A percentile compares a stretch with the other conserved stretches of the same genome.
phyloP scores from a whole-genome alignment of 2,329 filamentous ascomycete species.

The Zymoseptoria brevis region DNA sequence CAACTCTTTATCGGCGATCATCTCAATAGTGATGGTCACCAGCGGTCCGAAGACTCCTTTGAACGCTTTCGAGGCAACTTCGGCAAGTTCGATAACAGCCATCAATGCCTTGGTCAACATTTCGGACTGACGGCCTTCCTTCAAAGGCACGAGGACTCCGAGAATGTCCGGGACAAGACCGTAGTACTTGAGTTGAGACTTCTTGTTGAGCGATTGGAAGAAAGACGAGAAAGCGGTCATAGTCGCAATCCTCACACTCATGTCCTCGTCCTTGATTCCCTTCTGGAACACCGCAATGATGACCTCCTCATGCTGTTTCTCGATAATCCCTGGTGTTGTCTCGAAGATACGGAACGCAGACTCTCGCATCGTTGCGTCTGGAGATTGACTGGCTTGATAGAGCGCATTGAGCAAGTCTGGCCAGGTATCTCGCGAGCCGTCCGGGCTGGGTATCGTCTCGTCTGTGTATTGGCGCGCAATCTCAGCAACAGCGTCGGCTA shows the following conservation, averaged over 20 bases:
- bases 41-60: conserved; percentile 87
- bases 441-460: conserved; percentile 38
- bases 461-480: conserved; percentile 92
- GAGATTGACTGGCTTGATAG: conserved; percentile 83
- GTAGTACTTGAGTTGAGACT: conserved; percentile 81
- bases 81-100: conserved; percentile 86
- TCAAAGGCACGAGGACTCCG: conserved; percentile 88
- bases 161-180: conserved; percentile 80
- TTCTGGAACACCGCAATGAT: conserved; percentile 81
- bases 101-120: conserved; percentile 84
- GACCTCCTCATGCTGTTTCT: conserved; percentile 88
- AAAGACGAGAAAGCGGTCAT: conserved; percentile 97
- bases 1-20: conserved; percentile 93
- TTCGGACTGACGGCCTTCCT: conserved; percentile 83
- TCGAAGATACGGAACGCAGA: conserved; percentile 92
- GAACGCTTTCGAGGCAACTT: conserved; percentile 96
- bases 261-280: conserved; percentile 83
- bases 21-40: conserved; percentile 84
- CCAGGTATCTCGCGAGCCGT: conserved; percentile 56
- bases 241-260: conserved; percentile 80
- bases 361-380: conserved; percentile 76
- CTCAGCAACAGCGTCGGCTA: conserved; percentile 95
- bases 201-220: conserved; percentile 85
- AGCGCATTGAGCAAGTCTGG: conserved; percentile 77
- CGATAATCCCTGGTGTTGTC: conserved; percentile 89